Evolutionary conservation across 805 yeast genomes (phyloP).

Genomic region (Yamadazyma nakazawae): DNA sequence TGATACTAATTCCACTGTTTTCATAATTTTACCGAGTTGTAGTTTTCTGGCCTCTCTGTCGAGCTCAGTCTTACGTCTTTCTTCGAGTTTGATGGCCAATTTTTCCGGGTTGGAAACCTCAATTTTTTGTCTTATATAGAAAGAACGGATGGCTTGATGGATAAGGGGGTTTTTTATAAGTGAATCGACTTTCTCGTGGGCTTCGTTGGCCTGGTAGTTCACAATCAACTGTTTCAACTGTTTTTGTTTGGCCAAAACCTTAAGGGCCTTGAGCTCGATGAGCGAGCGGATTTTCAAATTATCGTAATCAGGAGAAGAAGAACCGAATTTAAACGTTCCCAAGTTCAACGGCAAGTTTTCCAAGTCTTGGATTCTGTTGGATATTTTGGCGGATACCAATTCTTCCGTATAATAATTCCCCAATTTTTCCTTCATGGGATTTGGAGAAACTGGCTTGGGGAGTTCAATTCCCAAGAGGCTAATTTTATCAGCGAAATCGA

Average conservation of each 20-base stretch:
- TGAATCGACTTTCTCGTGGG: constrained; percentile 52
- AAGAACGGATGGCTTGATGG: constrained; percentile 65
- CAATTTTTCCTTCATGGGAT: constrained; percentile 36
- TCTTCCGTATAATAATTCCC: constrained; percentile 54
- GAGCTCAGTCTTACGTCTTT: constrained; percentile 60
- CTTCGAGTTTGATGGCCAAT: constrained; percentile 72
- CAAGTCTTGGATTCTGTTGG: constrained; percentile 55
- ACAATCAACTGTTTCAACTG: constrained; percentile 60
- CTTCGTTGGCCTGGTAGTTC: constrained; percentile 49
- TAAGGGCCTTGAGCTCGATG: constrained; percentile 66
- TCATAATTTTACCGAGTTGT: constrained; percentile 48
- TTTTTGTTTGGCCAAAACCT: constrained; percentile 66
- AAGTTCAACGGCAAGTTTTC: constrained; percentile 68
- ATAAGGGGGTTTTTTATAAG: constrained; percentile 54
- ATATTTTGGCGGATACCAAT: constrained; percentile 50
- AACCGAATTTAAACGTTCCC: constrained; percentile 50
- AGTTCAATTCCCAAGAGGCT: constrained; percentile 36
- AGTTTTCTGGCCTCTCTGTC: constrained; percentile 46
- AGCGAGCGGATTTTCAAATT: constrained; percentile 61
- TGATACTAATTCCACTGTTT: constrained; percentile 24
- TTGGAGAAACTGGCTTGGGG: constrained; percentile 17
- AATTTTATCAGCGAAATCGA: constrained; percentile 34
- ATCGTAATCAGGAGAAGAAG: constrained; percentile 36
- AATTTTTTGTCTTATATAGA: constrained; percentile 64
- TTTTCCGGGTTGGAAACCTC: constrained; percentile 72